phyloP scores from a whole-genome alignment of 192 early-diverging fungal genomes.

The Geosiphon pyriformis region DNA sequence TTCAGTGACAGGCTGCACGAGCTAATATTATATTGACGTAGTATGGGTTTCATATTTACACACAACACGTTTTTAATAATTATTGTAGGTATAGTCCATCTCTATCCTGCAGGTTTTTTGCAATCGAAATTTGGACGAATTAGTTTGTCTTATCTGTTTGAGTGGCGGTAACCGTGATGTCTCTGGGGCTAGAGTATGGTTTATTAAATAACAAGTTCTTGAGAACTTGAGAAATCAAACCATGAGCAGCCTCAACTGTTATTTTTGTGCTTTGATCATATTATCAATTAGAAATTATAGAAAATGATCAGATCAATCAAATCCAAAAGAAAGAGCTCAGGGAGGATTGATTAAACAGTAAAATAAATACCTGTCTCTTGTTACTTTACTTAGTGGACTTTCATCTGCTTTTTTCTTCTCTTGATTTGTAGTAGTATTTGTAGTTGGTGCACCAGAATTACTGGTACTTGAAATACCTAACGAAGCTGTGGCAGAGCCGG shows the following conservation, averaged over 20 bases:
- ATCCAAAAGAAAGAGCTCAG: no score
- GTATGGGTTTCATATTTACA: no score
- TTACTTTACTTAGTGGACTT: conserved; percentile 60
- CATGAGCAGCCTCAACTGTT: conserved; percentile 72
- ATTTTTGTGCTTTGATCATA: conserved; percentile 60
- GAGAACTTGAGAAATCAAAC: conserved; percentile 76
- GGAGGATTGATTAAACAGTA: background rate
- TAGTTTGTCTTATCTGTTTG: no score
- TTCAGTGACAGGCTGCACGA: no score
- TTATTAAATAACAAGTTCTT: conserved; percentile 77
- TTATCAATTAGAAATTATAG: conserved; percentile 8
- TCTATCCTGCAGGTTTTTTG: no score
- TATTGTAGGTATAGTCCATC: no score
- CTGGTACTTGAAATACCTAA: background rate
- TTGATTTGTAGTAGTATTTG: conserved; percentile 17
- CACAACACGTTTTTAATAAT: no score
- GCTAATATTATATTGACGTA: no score
- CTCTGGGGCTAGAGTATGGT: background rate
- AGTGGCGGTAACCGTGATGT: no score
- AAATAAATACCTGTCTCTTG: conserved; percentile 56
- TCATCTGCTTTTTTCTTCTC: conserved; percentile 61
- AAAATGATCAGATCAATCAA: no score
- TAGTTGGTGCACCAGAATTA: background rate
- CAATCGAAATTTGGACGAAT: no score
- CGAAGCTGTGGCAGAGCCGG: background rate